Evolutionary conservation across 1,284 basidiomycete species (phyloP), one percentile per base, ranked within the genome.

Genomic region (Malassezia dermatis): DNA sequence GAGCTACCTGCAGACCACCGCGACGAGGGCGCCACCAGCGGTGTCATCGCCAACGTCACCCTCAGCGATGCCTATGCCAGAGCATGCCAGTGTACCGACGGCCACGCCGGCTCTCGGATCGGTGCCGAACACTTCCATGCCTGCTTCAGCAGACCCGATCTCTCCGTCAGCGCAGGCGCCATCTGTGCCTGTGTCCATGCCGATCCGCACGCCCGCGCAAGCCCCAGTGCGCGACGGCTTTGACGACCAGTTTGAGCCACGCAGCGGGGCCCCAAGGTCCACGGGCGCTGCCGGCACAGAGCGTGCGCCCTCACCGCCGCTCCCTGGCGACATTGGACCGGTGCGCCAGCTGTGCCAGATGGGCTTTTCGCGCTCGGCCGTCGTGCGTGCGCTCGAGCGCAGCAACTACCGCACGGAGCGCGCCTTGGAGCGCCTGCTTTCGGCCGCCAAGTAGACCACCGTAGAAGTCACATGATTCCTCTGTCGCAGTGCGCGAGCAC

Each of bases 281-380:
- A 37, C 28, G 11, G 15, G 37, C 30, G 40, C 49, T n/a, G 41
- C 19, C 19, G 17, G 27, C 39, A 8, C 12, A 3, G 37, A 21
- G 10, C 48, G 48, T 1, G 56, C 52, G 53, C 61, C 61, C 43
- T 41, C 67, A 2, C 63, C 62, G n/a, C 60, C 71, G 0, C 48
- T 68, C 1, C 59, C 69, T 3, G 70, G 68, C 52, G 71, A 74
- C 27, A 67, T 69, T 6, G 63, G 56, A 0, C 70, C 59, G 2
- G 71, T 73, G 37, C 65, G 65, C 46, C 70, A 73, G 53, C 57
- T 74, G 15, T 68, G 65, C 56, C 64, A 63, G 10, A 74, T 74
- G 71, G 71, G 71, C 28, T 74, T 74, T 56, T 58, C 62, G 11
- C 52, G 71, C 10, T 50, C 55, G 4, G 61, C 64, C n/a, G 70